Base-by-base conservation (phyloP, 805 yeast genomes). In the Groenewaldozyma tartarivorans region DNA sequence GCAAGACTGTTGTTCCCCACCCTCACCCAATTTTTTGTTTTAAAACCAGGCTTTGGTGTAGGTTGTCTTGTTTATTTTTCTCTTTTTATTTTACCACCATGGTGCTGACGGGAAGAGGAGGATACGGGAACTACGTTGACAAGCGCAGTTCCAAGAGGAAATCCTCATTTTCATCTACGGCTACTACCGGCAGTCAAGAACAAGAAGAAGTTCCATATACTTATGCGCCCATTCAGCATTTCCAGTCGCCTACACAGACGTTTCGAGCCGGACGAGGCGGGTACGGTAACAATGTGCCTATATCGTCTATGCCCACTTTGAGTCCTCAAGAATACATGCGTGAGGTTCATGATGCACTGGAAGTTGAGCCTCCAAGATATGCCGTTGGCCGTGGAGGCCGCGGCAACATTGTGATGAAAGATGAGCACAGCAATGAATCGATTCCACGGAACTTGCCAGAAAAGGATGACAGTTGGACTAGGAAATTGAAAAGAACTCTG, bases 201-300 rank as follows among this genome's bases (percentile, higher is more conserved):
- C n/a, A n/a, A n/a, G n/a, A n/a, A n/a, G n/a, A 7, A 24, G 47
- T 53, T 6, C 55, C 55, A 16, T 46, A 53, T 4, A 45, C 59
- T 4, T 53, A 55, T 9, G 63, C 64, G 2, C 66, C 66, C 5
- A 55, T 62, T 21, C 62, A 60, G 45, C 55, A 53, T 36, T 56
- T 60, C 37, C 39, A 56, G 4, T 53, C 61, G 17, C 64, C 66
- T 6, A 38, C 29, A 11, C 56, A 62, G 44, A 49, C 51, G 13
- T 61, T 59, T 48, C 50, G 54, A 20, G 50, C 62, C 20, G 66
- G 66, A 21, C 53, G 66, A 19, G 66, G 66, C n/a, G 66, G 66
- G 32, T 60, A 52, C 32, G 66, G 66, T 11, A 61, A 61, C 51
- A 50, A 52, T 17, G 52, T 58, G 20, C 50, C 58, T 3, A 56